Evolutionary conservation across 805 yeast genomes (phyloP), one percentile per base, ranked within the genome.

Genomic region (Candida succiphila): DNA sequence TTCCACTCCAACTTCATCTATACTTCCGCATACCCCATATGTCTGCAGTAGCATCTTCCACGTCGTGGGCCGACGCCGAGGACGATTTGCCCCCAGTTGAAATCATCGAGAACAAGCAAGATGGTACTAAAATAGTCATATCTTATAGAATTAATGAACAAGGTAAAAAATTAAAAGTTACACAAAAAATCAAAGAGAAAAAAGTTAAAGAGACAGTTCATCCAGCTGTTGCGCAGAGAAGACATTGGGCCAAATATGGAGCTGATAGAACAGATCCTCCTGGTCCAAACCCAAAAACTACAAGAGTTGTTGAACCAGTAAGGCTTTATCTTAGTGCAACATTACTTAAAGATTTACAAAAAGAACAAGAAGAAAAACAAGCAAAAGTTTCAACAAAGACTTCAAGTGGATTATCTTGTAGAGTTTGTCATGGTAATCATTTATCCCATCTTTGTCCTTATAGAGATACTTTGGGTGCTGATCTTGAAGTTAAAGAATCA

Each of bases 361-460:
- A 76, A 53, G 81, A 75, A 54, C 81, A 78, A 56, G 73, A 54
- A 29, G 61, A 63, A 41, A 66, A 64, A 39, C 61, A 63, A 48
- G 43, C 76, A 60, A 75, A 72, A 51, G 78, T 71, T 52, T 82
- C 76, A 56, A 70, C 52, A 29, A 63, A 65, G 36, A 63, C 63
- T 35, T 61, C 58, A 43, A 65, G 66, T 46, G 60, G 57, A 27
- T 9, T 76, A 43, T 64, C 61, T 48, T 92, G 98, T 75, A 84
- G 96, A 73, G 65, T 72, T 35, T 92, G 99, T 80, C 83, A 82
- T 40, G 96, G 95, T 54, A 81, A 76, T 46, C 99, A 92, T 69
- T 84, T 78, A 72, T 83, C 96, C 27, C 65, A 86, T 58, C 79
- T 81, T 65, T 92, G 99, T 82, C 98, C 98, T 42, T 86, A 75